Percentiles rank a stretch among this genome's conserved stretches.
Evolutionary conservation across 2,329 filamentous ascomycete species (phyloP).

Genomic region (Arthrobotrys entomopaga): DNA sequence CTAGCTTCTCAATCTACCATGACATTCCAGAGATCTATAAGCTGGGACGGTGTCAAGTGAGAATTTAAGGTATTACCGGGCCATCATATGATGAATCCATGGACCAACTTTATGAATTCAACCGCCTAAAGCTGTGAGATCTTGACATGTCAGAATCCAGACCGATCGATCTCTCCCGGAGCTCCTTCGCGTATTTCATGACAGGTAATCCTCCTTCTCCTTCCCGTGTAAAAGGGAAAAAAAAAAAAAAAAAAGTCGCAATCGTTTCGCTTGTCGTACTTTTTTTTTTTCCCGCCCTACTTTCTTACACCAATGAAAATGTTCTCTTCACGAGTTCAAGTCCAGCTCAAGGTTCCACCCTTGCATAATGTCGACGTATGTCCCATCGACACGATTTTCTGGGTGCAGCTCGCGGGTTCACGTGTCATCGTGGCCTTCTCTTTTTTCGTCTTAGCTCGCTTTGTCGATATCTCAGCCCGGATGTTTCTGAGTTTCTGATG

Average conservation of each 20-base stretch:
- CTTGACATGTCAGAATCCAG: not conserved
- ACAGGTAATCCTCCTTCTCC: not conserved
- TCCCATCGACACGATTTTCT: conserved; percentile 68
- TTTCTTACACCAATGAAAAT: not conserved
- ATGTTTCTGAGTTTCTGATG: no score
- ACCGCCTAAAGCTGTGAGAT: not conserved
- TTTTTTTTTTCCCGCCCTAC: not conserved
- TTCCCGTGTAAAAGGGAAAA: not conserved
- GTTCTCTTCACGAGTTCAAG: conserved; percentile 1
- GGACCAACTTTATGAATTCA: not conserved
- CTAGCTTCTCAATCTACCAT: no score
- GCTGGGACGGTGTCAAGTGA: no score
- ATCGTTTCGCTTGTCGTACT: conserved; percentile 5
- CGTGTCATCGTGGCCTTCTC: conserved; percentile 31
- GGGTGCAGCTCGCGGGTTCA: conserved; percentile 45
- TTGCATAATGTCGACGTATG: no score
- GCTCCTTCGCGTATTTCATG: conserved; percentile 6
- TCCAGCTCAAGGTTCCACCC: conserved; percentile 15
- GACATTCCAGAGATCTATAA: no score
- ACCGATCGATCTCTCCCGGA: not conserved
- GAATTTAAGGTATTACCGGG: no score
- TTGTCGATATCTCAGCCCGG: no score
- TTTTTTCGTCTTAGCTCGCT: no score
- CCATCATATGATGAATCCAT: not conserved
- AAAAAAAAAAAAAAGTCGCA: not conserved